Percentiles rank a stretch among this genome's conserved stretches.
These are phyloP conservation scores for Quillaja saponaria DNA, from an alignment of 306 rosid species.

Conservation along the genomic window DNA sequence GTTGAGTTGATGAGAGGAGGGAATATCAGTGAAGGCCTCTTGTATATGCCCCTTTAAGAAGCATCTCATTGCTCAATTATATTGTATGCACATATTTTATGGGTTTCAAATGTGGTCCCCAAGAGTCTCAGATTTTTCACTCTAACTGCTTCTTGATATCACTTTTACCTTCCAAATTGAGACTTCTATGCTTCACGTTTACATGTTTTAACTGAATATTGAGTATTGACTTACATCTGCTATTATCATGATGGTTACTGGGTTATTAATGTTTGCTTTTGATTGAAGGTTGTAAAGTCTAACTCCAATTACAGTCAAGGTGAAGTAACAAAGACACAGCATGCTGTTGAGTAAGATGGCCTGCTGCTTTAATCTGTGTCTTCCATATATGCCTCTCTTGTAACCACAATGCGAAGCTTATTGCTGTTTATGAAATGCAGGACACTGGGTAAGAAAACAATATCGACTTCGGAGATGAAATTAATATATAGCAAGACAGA, in stretches of 20 bases:
- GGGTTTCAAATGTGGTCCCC: neutral
- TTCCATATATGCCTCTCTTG: neutral
- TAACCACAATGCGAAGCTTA: neutral
- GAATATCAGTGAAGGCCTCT: neutral
- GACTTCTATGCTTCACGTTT: conserved; percentile 1
- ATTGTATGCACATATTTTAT: neutral
- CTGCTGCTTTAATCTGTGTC: conserved; percentile 14
- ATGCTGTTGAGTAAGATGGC: conserved; percentile 35
- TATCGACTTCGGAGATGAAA: conserved; percentile 52
- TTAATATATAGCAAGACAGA: conserved; percentile 43
- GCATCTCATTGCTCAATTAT: neutral
- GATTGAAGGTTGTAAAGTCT: conserved; percentile 23
- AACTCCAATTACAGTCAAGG: conserved; percentile 22
- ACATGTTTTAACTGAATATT: neutral
- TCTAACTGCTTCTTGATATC: conserved; percentile 7
- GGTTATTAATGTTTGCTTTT: conserved; percentile 23
- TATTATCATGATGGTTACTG: conserved; percentile 18
- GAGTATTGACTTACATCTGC: conserved; percentile 6
- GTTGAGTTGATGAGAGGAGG: neutral
- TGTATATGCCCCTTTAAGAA: neutral
- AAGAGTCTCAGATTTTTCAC: neutral
- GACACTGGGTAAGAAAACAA: conserved; percentile 59
- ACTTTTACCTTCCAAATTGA: conserved; percentile 3
- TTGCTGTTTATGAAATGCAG: conserved; percentile 40
- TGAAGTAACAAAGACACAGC: conserved; percentile 28